Evolutionary conservation across 257 asterid genomes (phyloP), one percentile per base, ranked within the genome.

Genomic region (Petrea volubilis): DNA sequence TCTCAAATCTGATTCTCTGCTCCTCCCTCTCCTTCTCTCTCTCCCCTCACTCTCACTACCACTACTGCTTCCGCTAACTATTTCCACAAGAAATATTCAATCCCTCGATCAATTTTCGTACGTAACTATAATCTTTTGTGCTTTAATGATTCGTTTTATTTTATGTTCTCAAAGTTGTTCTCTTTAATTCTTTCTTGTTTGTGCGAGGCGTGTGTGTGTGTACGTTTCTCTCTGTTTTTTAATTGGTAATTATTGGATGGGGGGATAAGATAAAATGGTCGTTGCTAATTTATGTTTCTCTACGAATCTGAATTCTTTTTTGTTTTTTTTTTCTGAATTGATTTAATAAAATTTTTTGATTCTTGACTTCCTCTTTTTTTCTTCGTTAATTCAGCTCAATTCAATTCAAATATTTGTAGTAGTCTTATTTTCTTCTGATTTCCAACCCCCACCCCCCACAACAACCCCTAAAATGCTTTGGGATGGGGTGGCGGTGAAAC

Each of bases 21-120:
- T 29, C 71, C 9, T 51, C 10, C 72, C n/a, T 13, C 9, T 51
- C 59, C 1, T 15, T 38, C 58, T 7, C 53, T 60, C 23, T 12
- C 67, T 24, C 11, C 20, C 27, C 6, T 40, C 7, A 3, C 20
- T 62, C 27, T 28, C 59, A 17, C 58, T 31, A 17, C 50, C 24
- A 53, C 55, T 17, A 24, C 43, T 36, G 18, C 36, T 44, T 24
- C 62, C 28, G 46, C 68, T 29, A 1, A 21, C 63, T 52, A 23
- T 21, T 43, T 75, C 60, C 67, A 23, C 57, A 10, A 29, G 25
- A 7, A 44, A 38, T 1, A 36, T 33, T 17, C 60, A 69, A 12
- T 14, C 25, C 4, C 24, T 62, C 44, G 5, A 61, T 60, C 17
- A 28, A 40, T 28, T 17, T 33, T 2, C 77, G 81, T 76, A 70